Base-by-base conservation (phyloP, 2,329 filamentous ascomycete species). In the Beauveria asiatica region DNA sequence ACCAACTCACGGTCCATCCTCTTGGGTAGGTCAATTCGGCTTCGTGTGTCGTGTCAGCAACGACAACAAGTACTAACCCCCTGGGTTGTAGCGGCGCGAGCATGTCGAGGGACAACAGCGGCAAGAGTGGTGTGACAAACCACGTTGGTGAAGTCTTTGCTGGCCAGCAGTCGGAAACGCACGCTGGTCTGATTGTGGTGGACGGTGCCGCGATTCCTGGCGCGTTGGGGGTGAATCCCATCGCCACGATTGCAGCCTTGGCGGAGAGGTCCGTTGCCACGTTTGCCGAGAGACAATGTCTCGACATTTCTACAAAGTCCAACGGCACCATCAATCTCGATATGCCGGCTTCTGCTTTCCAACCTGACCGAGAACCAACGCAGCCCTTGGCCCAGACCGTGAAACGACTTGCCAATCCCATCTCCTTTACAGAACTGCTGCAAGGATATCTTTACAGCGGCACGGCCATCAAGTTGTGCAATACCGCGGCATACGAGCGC, bases 191-290 rank as follows among this genome's bases (percentile, higher is more conserved):
- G 2, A 75, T 87, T 19, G 81, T 86, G 33, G 82, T 81, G 0
- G 86, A 89, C 67, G 85, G 75, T 9, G 77, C 85, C 3, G 72
- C 83, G 1, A 79, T 89, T 17, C 86, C 86, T 0, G 79, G 80
- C 8, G 80, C 86, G 0, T 74, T 89, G 2, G 80, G 85, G 16
- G 83, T 84, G 3, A 89, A 89, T 66, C 86, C 86, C 0, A 80
- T 87, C 57, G 86, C 86, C 1, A 89, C 86, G 1, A 89, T 89
- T 64, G 81, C 85, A 0, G 86, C 86, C 3, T 77, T 90, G 21
- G 85, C 86, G 0, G 86, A 89, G 70, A 76, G 86, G 10, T 81
- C 82, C 0, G 78, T 88, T 7, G 80, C 83, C 56, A 68, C 76
- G 6, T 80, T 81, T 55, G 75, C 78, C 2, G 64, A 71, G 56